These are phyloP conservation scores for Trametes pubescens DNA, from an alignment of 1,284 basidiomycete genomes.

Conservation along the genomic window DNA sequence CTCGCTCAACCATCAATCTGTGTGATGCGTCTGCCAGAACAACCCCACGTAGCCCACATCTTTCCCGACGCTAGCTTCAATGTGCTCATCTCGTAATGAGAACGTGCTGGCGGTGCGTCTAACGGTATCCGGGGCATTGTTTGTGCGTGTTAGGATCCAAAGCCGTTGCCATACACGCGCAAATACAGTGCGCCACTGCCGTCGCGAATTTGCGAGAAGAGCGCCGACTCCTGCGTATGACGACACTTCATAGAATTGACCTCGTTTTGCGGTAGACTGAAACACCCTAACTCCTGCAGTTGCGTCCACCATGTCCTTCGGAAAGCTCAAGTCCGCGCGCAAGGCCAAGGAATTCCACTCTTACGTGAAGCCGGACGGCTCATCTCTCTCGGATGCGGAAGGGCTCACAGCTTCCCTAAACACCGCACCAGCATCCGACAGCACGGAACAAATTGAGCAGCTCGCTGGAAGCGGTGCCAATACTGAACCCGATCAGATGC, in stretches of 20 bases:
- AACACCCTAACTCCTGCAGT: too few relatives aligned
- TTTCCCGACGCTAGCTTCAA: too few relatives aligned
- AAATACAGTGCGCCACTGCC: constrained; percentile 31
- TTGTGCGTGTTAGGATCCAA: constrained; percentile 29
- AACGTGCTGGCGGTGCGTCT: background rate
- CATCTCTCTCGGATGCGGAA: background rate
- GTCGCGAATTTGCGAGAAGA: constrained; percentile 5
- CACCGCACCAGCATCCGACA: background rate
- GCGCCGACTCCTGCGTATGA: background rate
- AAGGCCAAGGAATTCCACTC: constrained; percentile 41
- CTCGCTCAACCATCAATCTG: constrained; percentile 13
- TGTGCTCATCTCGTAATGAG: too few relatives aligned
- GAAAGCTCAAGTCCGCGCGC: constrained; percentile 36
- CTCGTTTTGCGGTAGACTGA: background rate
- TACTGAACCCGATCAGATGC: too few relatives aligned
- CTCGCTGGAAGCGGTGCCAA: too few relatives aligned
- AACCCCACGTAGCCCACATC: too few relatives aligned
- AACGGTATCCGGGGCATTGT: constrained; percentile 5
- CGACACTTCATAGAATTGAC: too few relatives aligned
- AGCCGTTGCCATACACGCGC: constrained; percentile 27
- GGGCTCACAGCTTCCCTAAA: background rate
- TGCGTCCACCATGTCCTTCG: constrained; percentile 45
- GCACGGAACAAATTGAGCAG: background rate
- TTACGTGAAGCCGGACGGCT: constrained; percentile 29
- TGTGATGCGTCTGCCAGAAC: background rate